Conservation (phyloP, 2,329 filamentous ascomycete genomes). For the Fusarium sp. region DNA sequence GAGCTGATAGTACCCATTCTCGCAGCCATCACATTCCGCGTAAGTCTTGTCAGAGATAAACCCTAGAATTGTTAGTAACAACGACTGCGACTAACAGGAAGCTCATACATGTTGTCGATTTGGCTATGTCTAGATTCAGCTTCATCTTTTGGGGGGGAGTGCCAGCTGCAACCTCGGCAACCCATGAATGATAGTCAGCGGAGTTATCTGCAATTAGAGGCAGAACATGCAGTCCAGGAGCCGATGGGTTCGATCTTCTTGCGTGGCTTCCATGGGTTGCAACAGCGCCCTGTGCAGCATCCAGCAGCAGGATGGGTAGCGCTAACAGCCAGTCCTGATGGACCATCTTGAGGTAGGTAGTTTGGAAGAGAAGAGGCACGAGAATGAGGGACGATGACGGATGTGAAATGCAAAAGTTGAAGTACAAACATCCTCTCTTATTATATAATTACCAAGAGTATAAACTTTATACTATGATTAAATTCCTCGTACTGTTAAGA, state of each 20-base stretch:
- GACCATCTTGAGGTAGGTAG: neutral
- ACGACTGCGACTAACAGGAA: fast-evolving
- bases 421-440: neutral
- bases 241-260: neutral
- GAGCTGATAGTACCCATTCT: neutral
- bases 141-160: neutral
- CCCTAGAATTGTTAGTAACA: neutral
- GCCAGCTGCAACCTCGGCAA: neutral
- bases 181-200: neutral
- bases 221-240: neutral
- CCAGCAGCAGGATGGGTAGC: neutral
- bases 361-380: neutral
- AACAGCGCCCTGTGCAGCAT: neutral
- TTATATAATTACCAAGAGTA: neutral
- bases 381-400: neutral
- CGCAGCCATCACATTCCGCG: neutral
- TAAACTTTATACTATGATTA: neutral
- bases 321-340: neutral
- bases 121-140: neutral
- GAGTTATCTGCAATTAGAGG: neutral
- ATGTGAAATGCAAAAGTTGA: fast-evolving
- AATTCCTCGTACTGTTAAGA: neutral
- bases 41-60: neutral
- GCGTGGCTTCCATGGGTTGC: neutral
- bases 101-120: neutral